Percentiles rank a stretch among this genome's conserved stretches.
phyloP scores from a whole-genome alignment of 768 basidiomycete genomes.

The Boletus patriciae region DNA sequence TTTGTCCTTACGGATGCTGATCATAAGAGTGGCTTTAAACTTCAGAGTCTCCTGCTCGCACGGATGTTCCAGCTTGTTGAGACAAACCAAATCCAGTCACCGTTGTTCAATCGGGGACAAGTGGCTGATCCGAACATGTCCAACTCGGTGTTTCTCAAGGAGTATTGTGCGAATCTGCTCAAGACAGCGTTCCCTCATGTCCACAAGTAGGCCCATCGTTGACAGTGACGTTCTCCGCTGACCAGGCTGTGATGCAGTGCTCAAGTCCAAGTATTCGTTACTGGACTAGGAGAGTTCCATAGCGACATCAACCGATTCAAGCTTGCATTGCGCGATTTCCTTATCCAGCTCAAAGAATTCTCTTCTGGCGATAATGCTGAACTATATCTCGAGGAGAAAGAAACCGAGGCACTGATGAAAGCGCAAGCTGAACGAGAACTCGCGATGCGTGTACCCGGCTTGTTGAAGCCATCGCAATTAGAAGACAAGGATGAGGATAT shows the following conservation, averaged over 20 bases:
- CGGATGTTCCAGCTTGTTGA: slow-evolving; percentile 93
- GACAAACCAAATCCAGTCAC: slow-evolving; percentile 72
- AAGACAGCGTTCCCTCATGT: slow-evolving; percentile 92
- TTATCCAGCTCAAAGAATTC: slow-evolving; percentile 97
- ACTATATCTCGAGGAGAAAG: slow-evolving; percentile 92
- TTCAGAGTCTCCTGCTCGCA: slow-evolving; percentile 89
- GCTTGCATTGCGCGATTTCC: slow-evolving; percentile 91
- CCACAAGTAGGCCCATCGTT: slow-evolving; percentile 57
- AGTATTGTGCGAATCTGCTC: slow-evolving; percentile 84
- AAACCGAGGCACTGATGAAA: slow-evolving; percentile 75
- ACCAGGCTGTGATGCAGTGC: slow-evolving; percentile 41
- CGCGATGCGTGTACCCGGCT: slow-evolving; percentile 94
- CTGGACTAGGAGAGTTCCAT: slow-evolving; percentile 66
- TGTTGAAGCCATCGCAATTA: slow-evolving; percentile 93
- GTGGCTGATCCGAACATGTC: slow-evolving; percentile 67
- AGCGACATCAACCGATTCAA: slow-evolving; percentile 90
- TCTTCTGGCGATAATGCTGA: slow-evolving; percentile 90
- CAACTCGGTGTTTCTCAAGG: slow-evolving; percentile 78
- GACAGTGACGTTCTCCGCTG: slow-evolving; percentile 4
- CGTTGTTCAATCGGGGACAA: slow-evolving; percentile 79
- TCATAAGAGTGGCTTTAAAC: slow-evolving; percentile 98
- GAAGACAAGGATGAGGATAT: slow-evolving; percentile 92
- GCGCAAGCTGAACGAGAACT: slow-evolving; percentile 82
- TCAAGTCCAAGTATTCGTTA: slow-evolving; percentile 71
- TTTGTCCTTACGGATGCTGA: slow-evolving; percentile 97